Evolutionary conservation across 805 yeast genomes (phyloP), one percentile per base, ranked within the genome.

Genomic region (Naumovozyma baii): DNA sequence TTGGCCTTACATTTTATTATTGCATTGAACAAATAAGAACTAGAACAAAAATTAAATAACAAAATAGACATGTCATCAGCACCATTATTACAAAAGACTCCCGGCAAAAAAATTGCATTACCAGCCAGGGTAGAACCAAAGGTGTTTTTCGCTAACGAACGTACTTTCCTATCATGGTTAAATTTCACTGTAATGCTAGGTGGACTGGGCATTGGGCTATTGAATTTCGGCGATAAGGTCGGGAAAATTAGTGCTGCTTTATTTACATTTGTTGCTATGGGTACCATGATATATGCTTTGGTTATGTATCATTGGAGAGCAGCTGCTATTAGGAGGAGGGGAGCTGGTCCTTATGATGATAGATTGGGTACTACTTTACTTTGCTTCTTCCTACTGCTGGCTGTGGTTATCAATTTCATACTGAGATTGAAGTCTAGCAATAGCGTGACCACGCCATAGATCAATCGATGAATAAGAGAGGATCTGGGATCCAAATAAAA

Each of bases 271-370:
- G 88, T 92, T 40, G 95, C 98, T 47, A 90, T 92, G 96, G 86
- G 84, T 48, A 90, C 98, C 18, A 92, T 92, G 99, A 73, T 81
- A 2, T 92, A 92, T 56, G 98, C 99, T 1, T 73, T 92, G 46
- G 74, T 86, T 36, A 92, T 97, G 10, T 92, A 92, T 63, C 99
- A 92, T 65, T 94, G 98, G 98, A 84, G 99, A 70, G 98, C 98
- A 1, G 86, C 88, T 59, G 98, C 98, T 43, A 92, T 92, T 51
- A 80, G 99, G 64, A 75, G 90, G 66, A 80, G 97, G 65, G 98
- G 98, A 32, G 78, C 95, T 12, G 98, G 98, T 36, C 98, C 98
- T n/a, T 92, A 92, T 61, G 99, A 92, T 59, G 99, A 92, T 65
- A 78, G 98, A 60, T 81, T 92, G 51, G 99, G 99, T 34, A 98